Base-by-base conservation (phyloP, 106 monocot species). In the Posidonia australis region DNA sequence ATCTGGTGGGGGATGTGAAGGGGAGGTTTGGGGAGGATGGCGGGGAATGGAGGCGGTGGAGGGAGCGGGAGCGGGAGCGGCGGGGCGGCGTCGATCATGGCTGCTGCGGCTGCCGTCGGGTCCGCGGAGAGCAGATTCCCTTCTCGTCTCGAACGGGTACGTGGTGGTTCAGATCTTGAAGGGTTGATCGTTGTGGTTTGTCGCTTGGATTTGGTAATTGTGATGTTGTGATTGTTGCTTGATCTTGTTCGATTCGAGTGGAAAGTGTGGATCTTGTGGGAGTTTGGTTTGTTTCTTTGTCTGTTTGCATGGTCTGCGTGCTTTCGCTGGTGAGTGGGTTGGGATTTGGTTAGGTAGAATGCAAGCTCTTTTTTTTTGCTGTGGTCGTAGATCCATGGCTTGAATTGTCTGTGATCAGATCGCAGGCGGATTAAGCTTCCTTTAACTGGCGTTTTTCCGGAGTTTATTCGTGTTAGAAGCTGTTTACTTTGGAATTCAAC, bases 121-220 rank as follows among this genome's bases (percentile, higher is more conserved):
- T 47, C 65, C 13, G 65, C 24, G 27, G 65, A 41, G 24, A n/a
- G 29, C 42, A 46, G 65, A 22, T 65, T 45, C 27, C 46, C 46
- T 36, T 45, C 46, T 45, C 59, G 20, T 10, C 44, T 27, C 44
- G 69, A 60, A 26, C 69, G 46, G 46, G 69, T 69, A 48, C 5
- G 58, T 17, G 20, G 21, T 27, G 21, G 10, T 24, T 6, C 18
- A 58, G 58, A 31, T 58, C 30, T 58, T 16, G n/a, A n/a, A 31
- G 29, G 30, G 14, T 29, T 23, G 58, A 58, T 58, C 30, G 12
- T 58, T 13, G 29, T 29, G 58, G 1, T 56, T 22, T 30, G 5
- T 10, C 16, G 10, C n/a, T 22, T 44, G 43, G 44, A 17, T 44
- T 21, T 14, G 2, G n/a, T 36, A 2, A 36, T 36, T 43, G 10